Percentiles rank a stretch among this genome's conserved stretches.
Evolutionary conservation across 176 grass and related monocot species (phyloP).

Genomic region (Coix lacrymajobi): DNA sequence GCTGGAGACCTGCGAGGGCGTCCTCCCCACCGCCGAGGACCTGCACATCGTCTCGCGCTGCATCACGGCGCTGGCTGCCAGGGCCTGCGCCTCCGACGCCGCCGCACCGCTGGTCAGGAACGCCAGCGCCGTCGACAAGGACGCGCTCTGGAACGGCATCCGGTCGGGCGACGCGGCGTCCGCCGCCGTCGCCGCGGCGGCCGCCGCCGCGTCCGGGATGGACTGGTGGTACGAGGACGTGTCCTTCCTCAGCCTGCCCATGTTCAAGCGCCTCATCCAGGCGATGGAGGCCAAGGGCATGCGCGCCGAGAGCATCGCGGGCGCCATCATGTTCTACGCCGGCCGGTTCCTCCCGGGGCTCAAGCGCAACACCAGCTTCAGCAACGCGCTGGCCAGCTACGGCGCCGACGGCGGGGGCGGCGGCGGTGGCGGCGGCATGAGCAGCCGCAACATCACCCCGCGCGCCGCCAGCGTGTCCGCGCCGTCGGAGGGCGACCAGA

Average conservation of each 20-base stretch:
- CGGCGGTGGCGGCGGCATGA: slow-evolving; percentile 1
- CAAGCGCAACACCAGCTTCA: slow-evolving; percentile 60
- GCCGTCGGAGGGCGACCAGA: slow-evolving; percentile 62
- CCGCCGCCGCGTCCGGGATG: neutral
- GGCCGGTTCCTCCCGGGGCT: slow-evolving; percentile 53
- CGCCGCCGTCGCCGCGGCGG: neutral
- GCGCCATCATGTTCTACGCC: slow-evolving; percentile 66
- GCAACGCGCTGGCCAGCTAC: slow-evolving; percentile 24
- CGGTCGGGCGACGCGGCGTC: slow-evolving; percentile 21
- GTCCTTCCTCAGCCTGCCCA: slow-evolving; percentile 58
- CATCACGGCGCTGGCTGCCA: slow-evolving; percentile 68
- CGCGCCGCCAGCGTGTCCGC: slow-evolving; percentile 35
- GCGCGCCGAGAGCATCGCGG: slow-evolving; percentile 57
- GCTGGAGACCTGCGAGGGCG: slow-evolving; percentile 65
- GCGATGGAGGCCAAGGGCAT: slow-evolving; percentile 64
- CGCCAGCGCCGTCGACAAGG: slow-evolving; percentile 11
- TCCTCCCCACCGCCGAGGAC: slow-evolving; percentile 60
- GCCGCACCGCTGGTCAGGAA: slow-evolving; percentile 1
- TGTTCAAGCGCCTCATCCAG: slow-evolving; percentile 83
- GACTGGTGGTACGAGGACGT: slow-evolving; percentile 89
- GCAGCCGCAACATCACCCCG: slow-evolving; percentile 44
- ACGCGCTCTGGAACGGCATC: slow-evolving; percentile 63
- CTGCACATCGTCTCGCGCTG: slow-evolving; percentile 63
- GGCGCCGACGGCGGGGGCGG: neutral
- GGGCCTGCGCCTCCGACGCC: slow-evolving; percentile 39